Percentiles rank a stretch among this genome's conserved stretches.
These are phyloP conservation scores for Eucalyptus rudis DNA, from an alignment of 345 rosid species.

Conservation along the genomic window DNA sequence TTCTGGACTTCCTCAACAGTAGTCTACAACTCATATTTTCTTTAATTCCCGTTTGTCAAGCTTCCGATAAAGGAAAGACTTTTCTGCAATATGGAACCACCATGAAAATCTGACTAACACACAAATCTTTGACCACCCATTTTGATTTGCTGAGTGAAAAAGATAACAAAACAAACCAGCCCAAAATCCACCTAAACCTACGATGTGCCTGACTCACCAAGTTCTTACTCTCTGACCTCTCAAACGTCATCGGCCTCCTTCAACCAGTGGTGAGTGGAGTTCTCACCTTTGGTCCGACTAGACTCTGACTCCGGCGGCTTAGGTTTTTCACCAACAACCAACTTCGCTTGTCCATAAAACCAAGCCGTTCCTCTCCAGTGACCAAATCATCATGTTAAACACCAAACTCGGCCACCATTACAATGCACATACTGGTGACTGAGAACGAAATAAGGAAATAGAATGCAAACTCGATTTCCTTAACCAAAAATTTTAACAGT, in stretches of 20 bases:
- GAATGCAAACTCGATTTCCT: too few relatives aligned
- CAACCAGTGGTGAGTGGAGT: neutral
- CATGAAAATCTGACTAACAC: too few relatives aligned
- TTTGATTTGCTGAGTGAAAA: neutral
- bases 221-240: neutral
- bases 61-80: neutral
- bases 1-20: too few relatives aligned
- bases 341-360: too few relatives aligned
- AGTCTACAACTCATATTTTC: slow-evolving; percentile 58
- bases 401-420: neutral
- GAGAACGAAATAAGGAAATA: too few relatives aligned
- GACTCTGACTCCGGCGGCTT: accelerated
- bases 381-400: neutral
- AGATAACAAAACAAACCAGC: neutral
- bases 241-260: neutral
- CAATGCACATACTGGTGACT: too few relatives aligned
- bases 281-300: neutral
- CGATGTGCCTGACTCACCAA: accelerated
- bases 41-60: neutral
- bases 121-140: neutral
- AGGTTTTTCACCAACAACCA: neutral
- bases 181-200: neutral
- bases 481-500: too few relatives aligned
- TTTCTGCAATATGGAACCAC: neutral
- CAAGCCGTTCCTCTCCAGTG: neutral